Base-by-base conservation (phyloP, 176 grass and related monocot genomes). In the Saccharum officinarum region DNA sequence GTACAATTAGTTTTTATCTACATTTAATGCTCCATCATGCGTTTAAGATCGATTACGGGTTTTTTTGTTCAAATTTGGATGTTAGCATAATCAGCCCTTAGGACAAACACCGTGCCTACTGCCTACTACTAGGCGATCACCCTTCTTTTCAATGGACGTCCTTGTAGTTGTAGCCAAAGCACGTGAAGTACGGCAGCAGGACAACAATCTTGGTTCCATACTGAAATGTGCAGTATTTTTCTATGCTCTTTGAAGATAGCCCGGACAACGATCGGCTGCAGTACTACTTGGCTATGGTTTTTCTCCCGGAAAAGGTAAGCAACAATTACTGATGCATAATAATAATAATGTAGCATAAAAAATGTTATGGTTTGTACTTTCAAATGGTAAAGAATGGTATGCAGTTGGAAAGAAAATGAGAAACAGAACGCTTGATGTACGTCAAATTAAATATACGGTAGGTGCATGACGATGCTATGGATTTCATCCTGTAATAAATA, bases 201-300 rank as follows among this genome's bases (percentile, higher is more conserved):
- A 69, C 41, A 64, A 80, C 28, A 3, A 33, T 79, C 26, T 62
- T 80, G 63, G 41, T 67, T 63, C 15, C 60, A 66, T 47, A 10
- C 31, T 81, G 44, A 81, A 52, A 34, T 30, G 42, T 80, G 42
- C 44, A 37, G 33, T 80, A 50, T 23, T 69, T 55, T 81, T 70
- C 3, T 50, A 23, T 67, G 6, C 4, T 49, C 14, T 67, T 47
- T 38, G 31, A 37, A 37, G 10, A 50, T 15, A 23, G 18, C 10
- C 45, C 33, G 33, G 33, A 34, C 33, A 34, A 34, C 33, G 33
- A 34, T 34, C 33, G 33, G 33, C 33, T 34, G 33, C 33, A 34
- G 33, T 1, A 63, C 7, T 40, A 40, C 12, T 11, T 40, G 47
- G 66, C 4, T 50, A 18, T 11, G 31, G 44, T 69, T 69, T 69